Evolutionary conservation across 371 early-diverging fungal species (phyloP), one percentile per base, ranked within the genome.

Genomic region (Mucor velutinosus): DNA sequence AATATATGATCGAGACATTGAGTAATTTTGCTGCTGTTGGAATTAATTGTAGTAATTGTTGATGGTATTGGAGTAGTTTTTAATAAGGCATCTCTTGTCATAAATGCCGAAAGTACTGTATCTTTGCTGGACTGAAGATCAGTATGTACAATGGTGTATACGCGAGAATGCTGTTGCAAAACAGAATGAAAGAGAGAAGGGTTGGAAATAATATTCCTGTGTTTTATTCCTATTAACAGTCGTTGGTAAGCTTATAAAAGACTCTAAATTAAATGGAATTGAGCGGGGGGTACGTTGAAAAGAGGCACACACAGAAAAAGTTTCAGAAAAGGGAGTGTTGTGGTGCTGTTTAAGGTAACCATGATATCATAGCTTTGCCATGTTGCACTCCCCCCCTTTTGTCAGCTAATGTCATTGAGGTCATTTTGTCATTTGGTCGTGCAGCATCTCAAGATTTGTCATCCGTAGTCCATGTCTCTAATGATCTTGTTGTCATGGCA

Each of bases 11-110:
- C 58, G 32, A 80, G 63, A 65, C 74, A 70, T 62, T 74, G 58
- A 39, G 58, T 35, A 56, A 51, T 47, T 33, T 39, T 25, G 55
- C 30, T 47, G 62, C 49, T 23, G 49, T 49, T 33, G 21, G 58
- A n/a, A 19, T 33, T 58, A 35, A 32, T 58, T 35, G 58, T 33
- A 58, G 21, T 29, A 8, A 35, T 58, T 33, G 32, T 35, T n/a
- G 58, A 35, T 30, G 60, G 0, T 14, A 23, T 41, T 21, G 35
- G 29, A 60, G 41, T 58, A 43, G 53, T 30, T 37, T 67, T 75
- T 67, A 79, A 69, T 51, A 53, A 56, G 58, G 78, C 80, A 80
- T 80, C 76, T 67, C 75, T 80, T 70, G 80, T 74, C 77, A 80
- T 80, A 74, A 71, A 75, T 75, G 62, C 51, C 49, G 21, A 49